Evolutionary conservation across 2,329 filamentous ascomycete species (phyloP).

Genomic region (Claviceps purpurea): DNA sequence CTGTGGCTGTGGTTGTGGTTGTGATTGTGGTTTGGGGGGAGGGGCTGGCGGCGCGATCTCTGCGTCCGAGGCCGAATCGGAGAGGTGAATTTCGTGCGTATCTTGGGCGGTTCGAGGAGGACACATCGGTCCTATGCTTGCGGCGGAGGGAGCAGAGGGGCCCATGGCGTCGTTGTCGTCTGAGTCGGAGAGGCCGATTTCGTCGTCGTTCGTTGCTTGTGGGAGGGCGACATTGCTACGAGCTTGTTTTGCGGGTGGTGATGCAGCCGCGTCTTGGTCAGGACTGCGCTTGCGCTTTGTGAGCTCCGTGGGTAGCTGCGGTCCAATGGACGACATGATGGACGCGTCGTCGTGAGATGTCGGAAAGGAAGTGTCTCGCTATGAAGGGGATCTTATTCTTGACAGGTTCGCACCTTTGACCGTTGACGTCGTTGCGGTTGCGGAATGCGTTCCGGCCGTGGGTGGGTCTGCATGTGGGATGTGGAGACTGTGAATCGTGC

Average conservation of each 20-base stretch:
- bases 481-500: too few species aligned
- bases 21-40: conserved; percentile 22
- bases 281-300: conserved; percentile 47
- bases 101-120: background rate
- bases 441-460: too few species aligned
- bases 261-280: conserved; percentile 22
- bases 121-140: conserved; percentile 3
- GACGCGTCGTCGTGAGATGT: too few species aligned
- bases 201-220: conserved; percentile 13
- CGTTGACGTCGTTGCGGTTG: too few species aligned
- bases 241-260: conserved; percentile 3
- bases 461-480: too few species aligned
- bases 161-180: conserved; percentile 19
- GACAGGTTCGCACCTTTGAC: too few species aligned
- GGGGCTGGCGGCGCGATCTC: background rate
- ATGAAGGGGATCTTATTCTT: too few species aligned
- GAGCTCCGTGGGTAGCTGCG: conserved; percentile 54
- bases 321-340: conserved; percentile 55
- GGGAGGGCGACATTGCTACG: background rate
- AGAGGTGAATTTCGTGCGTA: conserved; percentile 9
- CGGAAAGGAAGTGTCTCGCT: too few species aligned
- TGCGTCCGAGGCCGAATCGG: background rate
- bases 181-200: conserved; percentile 26
- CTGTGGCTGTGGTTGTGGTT: conserved; percentile 16
- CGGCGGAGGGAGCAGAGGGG: conserved; percentile 19